These are phyloP conservation scores for Candida lessepsii DNA, from an alignment of 805 yeast species.

Conservation along the genomic window DNA sequence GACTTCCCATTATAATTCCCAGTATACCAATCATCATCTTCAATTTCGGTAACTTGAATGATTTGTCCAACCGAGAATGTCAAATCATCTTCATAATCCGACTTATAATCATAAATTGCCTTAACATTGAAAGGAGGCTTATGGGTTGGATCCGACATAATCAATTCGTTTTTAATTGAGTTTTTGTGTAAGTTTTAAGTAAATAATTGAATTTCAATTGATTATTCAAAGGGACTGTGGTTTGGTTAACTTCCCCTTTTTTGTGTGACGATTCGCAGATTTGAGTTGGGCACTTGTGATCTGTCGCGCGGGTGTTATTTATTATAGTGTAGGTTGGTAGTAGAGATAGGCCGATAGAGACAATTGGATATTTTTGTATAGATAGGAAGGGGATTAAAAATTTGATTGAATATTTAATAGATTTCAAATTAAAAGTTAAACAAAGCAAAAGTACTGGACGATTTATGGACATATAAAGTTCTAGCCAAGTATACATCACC, in stretches of 20 bases:
- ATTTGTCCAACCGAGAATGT: conserved; percentile 64
- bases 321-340: not conserved
- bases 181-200: not conserved
- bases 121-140: conserved; percentile 60
- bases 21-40: conserved; percentile 89
- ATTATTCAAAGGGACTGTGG: not conserved
- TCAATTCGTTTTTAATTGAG: not conserved
- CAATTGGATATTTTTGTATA: too few relatives aligned
- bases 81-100: conserved; percentile 77
- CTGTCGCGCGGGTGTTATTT: not conserved
- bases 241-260: conserved; percentile 3
- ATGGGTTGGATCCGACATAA: conserved; percentile 5
- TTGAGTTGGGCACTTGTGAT: not conserved
- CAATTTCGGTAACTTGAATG: conserved; percentile 73
- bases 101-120: conserved; percentile 64
- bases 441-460: too few relatives aligned
- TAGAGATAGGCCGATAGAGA: too few relatives aligned
- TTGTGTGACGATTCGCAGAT: not conserved
- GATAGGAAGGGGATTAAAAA: too few relatives aligned
- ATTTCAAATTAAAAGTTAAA: too few relatives aligned
- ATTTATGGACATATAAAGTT: too few relatives aligned
- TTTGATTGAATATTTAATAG: too few relatives aligned
- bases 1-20: conserved; percentile 64
- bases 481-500: too few relatives aligned
- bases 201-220: not conserved